phyloP scores from a whole-genome alignment of 768 basidiomycete species.

The Pleurotus platypus region DNA sequence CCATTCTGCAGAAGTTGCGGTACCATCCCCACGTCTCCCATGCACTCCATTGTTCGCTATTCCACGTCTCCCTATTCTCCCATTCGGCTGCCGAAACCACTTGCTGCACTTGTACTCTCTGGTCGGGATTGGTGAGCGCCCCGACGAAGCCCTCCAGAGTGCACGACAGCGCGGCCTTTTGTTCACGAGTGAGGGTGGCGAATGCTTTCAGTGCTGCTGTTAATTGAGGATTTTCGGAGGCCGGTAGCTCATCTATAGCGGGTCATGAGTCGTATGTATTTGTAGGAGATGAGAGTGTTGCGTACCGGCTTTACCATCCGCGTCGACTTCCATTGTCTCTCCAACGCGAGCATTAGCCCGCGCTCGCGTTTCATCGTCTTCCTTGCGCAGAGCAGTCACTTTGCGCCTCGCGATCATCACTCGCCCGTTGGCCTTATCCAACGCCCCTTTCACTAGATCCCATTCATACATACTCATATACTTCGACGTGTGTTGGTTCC shows the following conservation, averaged over 20 bases:
- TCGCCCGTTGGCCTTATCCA: constrained; percentile 90
- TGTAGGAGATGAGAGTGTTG: constrained; percentile 1
- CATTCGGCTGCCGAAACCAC: constrained; percentile 68
- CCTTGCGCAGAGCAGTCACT: constrained; percentile 73
- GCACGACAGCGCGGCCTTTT: constrained; percentile 68
- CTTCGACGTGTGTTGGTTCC: constrained; percentile 32
- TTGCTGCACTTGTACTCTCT: constrained; percentile 47
- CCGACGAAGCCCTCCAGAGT: constrained; percentile 75
- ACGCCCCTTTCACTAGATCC: constrained; percentile 76
- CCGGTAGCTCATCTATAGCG: constrained; percentile 38
- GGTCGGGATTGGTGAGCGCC: constrained; percentile 48
- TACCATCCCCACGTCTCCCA: constrained; percentile 95
- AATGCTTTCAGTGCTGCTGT: constrained; percentile 72
- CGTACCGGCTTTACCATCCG: constrained; percentile 50
- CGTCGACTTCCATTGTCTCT: constrained; percentile 71
- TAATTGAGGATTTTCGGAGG: constrained; percentile 64
- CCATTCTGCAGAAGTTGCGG: constrained; percentile 79
- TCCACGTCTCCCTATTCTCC: constrained; percentile 69
- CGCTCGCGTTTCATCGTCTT: constrained; percentile 84
- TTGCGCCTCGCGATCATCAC: constrained; percentile 75
- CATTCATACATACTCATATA: constrained; percentile 69
- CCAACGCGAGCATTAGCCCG: constrained; percentile 62
- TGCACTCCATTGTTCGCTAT: constrained; percentile 69
- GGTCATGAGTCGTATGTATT: neutral
- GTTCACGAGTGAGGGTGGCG: constrained; percentile 69